Base-by-base conservation (phyloP, 352 stramenopile species). In the Phytophthora chlamydospora region DNA sequence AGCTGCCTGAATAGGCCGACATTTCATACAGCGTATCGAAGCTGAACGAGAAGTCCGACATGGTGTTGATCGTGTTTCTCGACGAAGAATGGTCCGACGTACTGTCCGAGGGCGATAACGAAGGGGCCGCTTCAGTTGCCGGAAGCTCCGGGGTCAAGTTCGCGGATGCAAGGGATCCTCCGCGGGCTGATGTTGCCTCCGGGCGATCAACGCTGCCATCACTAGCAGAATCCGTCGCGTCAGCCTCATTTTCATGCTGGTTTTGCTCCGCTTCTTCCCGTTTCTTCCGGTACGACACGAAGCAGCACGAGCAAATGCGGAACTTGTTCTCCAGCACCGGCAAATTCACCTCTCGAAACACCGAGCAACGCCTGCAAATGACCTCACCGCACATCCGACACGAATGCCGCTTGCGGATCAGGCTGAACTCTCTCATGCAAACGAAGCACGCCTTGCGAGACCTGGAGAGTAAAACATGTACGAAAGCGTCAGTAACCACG, bases 361-460 rank as follows among this genome's bases (percentile, higher is more conserved):
- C 71, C 8, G 85, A 92, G 55, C 85, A 93, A 10, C 83, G 76
- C 42, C 79, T 83, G 70, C 85, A 93, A 43, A 93, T 75, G 7
- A 92, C 79, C 58, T 92, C 79, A 8, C 85, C 83, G 31, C 85
- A 93, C 83, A 93, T 92, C 49, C 85, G 85, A 49, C 85, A 93
- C 46, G 79, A 84, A 56, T 93, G 85, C 14, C 84, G 80, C 54
- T 92, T 89, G 21, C 85, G 75, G 8, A 91, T 64, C 9, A 90
- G 46, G n/a, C 56, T 69, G 41, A 93, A 93, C 14, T 93, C 83
- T 5, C 83, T 71, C 54, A 85, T 64, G 44, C 85, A 93, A 10
- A 93, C 83, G 44, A 78, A 62, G 51, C 85, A 93, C 6, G 68
- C 39, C 19, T 76, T 81, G 1, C 81, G 77, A 53, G 66, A 45